phyloP scores from a whole-genome alignment of 495 filamentous ascomycete species.

The Hypomontagnella monticulosa region DNA sequence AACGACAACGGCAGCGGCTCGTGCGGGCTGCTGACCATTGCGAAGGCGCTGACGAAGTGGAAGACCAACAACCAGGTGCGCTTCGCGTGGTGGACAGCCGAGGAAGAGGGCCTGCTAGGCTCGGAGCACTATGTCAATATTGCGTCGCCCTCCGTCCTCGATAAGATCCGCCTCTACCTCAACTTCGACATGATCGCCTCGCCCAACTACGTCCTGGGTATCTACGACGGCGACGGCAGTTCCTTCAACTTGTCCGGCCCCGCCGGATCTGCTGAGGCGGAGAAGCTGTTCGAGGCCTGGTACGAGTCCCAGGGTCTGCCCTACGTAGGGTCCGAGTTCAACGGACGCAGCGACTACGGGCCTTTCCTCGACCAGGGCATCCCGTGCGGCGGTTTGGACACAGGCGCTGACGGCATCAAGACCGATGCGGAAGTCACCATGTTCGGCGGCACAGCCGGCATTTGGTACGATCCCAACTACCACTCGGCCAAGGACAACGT shows the following conservation, averaged over 20 bases:
- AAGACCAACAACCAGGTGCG: conserved; percentile 71
- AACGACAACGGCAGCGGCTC: conserved; percentile 76
- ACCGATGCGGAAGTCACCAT: conserved; percentile 64
- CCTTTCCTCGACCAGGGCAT: conserved; percentile 72
- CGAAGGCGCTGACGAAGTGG: conserved; percentile 67
- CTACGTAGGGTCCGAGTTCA: conserved; percentile 64
- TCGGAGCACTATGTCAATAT: conserved; percentile 65
- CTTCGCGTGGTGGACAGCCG: conserved; percentile 75
- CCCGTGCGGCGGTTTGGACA: conserved; percentile 72
- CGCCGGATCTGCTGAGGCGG: conserved; percentile 68
- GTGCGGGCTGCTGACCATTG: conserved; percentile 70
- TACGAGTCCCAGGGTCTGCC: conserved; percentile 56
- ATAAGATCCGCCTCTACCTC: conserved; percentile 72
- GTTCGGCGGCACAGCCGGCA: conserved; percentile 70
- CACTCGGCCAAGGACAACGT: conserved; percentile 67
- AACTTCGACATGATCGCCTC: conserved; percentile 85
- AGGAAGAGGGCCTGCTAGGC: conserved; percentile 73
- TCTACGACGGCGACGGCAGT: conserved; percentile 77
- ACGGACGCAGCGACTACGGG: conserved; percentile 74
- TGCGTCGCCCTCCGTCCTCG: conserved; percentile 51
- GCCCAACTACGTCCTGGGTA: conserved; percentile 73
- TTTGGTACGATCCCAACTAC: conserved; percentile 70
- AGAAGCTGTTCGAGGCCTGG: conserved; percentile 70
- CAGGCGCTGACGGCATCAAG: conserved; percentile 74
- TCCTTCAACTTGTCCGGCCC: conserved; percentile 70